Evolutionary conservation across 225 moss, liverwort and hornwort species (phyloP).

Genomic region (Anthoceros angustus): DNA sequence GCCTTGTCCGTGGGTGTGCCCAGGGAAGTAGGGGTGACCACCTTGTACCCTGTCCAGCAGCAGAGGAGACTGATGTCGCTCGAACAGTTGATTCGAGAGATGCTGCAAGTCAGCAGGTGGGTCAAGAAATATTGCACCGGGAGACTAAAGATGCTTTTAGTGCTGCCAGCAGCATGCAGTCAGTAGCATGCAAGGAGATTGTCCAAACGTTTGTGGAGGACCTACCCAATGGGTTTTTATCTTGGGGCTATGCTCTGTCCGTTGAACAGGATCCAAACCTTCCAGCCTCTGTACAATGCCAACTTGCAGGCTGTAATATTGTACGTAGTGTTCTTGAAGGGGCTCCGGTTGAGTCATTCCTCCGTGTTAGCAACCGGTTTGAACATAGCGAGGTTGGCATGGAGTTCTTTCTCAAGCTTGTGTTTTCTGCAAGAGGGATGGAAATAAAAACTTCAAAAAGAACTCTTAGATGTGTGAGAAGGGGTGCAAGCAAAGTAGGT

Average conservation of each 20-base stretch:
- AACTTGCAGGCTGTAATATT: slow-evolving; percentile 76
- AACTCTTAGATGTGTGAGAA: slow-evolving; percentile 2
- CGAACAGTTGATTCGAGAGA: no score
- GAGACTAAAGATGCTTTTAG: slow-evolving; percentile 14
- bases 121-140: no score
- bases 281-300: slow-evolving; percentile 43
- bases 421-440: slow-evolving; percentile 39
- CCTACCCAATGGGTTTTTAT: slow-evolving; percentile 33
- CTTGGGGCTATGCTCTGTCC: slow-evolving; percentile 66
- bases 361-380: slow-evolving; percentile 50
- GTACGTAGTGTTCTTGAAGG: slow-evolving; percentile 70
- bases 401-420: slow-evolving; percentile 51
- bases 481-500: slow-evolving; percentile 4
- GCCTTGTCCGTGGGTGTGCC: no score
- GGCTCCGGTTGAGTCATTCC: slow-evolving; percentile 51
- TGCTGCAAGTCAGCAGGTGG: no score
- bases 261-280: slow-evolving; percentile 53
- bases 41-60: no score
- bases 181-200: background rate
- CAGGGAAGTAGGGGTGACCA: no score
- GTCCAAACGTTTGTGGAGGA: slow-evolving; percentile 3
- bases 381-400: slow-evolving; percentile 32
- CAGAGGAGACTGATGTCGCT: no score
- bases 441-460: slow-evolving; percentile 22
- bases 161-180: background rate